Conservation (phyloP, 495 filamentous ascomycete species). For the Hyaloscypha bicolor region DNA sequence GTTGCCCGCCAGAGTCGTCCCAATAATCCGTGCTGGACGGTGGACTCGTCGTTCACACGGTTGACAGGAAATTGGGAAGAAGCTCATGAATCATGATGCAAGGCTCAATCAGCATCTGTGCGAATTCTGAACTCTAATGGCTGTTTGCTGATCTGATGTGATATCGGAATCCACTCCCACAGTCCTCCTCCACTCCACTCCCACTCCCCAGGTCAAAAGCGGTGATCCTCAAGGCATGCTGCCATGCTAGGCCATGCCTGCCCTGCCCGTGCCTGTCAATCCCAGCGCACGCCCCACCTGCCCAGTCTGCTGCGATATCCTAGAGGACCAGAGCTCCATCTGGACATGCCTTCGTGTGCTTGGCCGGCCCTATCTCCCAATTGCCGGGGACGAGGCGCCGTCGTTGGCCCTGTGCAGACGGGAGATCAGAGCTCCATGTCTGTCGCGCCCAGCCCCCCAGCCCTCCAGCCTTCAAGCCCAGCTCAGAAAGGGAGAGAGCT, state of each 20-base stretch:
- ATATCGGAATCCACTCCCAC: not conserved
- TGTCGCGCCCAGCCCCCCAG: too few relatives aligned
- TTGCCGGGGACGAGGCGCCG: conserved; percentile 6
- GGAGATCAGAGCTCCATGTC: too few relatives aligned
- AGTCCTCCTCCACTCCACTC: too few relatives aligned
- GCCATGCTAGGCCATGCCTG: not conserved
- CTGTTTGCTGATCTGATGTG: not conserved
- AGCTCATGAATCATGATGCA: not conserved
- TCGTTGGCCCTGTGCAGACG: too few relatives aligned
- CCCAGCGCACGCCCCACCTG: not conserved
- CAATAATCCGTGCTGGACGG: too few relatives aligned
- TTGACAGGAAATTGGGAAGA: not conserved
- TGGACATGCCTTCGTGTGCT: not conserved
- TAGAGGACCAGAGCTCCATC: not conserved
- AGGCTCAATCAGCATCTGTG: not conserved
- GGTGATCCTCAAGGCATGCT: conserved; percentile 1
- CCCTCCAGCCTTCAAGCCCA: too few relatives aligned
- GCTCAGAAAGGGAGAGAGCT: not conserved
- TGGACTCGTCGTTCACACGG: not conserved
- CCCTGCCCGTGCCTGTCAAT: conserved; percentile 13
- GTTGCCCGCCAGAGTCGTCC: too few relatives aligned
- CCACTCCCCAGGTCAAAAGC: not conserved
- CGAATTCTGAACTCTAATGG: not conserved
- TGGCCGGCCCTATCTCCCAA: conserved; percentile 2
- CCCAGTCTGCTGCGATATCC: too few relatives aligned